Percentiles rank a stretch among this genome's conserved stretches.
Conservation (phyloP, 2,329 filamentous ascomycete species). For the Tolypocladium album region DNA sequence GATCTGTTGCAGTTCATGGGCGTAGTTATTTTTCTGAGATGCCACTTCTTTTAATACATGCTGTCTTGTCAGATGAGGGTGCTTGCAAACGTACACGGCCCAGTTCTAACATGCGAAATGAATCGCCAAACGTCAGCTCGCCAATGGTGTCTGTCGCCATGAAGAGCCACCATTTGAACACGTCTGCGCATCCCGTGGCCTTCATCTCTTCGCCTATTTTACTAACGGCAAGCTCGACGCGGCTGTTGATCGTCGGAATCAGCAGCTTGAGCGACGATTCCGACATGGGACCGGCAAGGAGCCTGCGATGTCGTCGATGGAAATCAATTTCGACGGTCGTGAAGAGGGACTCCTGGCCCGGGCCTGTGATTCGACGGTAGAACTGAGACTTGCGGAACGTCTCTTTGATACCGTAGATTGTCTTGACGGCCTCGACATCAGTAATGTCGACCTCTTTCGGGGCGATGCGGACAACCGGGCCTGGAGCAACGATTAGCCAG, state of each 20-base stretch:
- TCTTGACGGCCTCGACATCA: slow-evolving; percentile 10
- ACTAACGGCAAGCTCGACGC: slow-evolving; percentile 26
- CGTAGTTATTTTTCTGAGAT: slow-evolving; percentile 23
- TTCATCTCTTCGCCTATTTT: slow-evolving; percentile 33
- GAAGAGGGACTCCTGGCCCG: slow-evolving; percentile 20
- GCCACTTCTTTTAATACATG: not conserved
- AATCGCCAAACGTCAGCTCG: slow-evolving; percentile 43
- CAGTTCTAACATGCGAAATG: slow-evolving; percentile 38
- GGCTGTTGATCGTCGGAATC: slow-evolving; percentile 21
- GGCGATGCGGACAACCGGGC: slow-evolving; percentile 13
- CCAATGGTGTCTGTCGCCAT: slow-evolving; percentile 44
- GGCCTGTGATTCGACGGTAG: slow-evolving; percentile 10
- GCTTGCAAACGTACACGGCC: slow-evolving; percentile 26
- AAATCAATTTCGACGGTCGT: slow-evolving; percentile 24
- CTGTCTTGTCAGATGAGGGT: not conserved
- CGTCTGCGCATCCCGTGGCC: slow-evolving; percentile 24
- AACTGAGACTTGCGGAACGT: slow-evolving; percentile 13
- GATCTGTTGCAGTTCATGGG: slow-evolving; percentile 22
- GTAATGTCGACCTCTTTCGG: slow-evolving; percentile 12
- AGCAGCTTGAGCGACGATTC: slow-evolving; percentile 21
- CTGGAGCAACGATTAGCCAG: slow-evolving; percentile 1
- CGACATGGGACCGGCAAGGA: slow-evolving; percentile 29
- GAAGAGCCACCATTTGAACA: slow-evolving; percentile 43
- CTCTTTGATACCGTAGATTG: slow-evolving; percentile 21
- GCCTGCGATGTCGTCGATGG: slow-evolving; percentile 27